Evolutionary conservation across 2,329 filamentous ascomycete genomes (phyloP), one percentile per base, ranked within the genome.

Genomic region (Botrytis paeoniae): DNA sequence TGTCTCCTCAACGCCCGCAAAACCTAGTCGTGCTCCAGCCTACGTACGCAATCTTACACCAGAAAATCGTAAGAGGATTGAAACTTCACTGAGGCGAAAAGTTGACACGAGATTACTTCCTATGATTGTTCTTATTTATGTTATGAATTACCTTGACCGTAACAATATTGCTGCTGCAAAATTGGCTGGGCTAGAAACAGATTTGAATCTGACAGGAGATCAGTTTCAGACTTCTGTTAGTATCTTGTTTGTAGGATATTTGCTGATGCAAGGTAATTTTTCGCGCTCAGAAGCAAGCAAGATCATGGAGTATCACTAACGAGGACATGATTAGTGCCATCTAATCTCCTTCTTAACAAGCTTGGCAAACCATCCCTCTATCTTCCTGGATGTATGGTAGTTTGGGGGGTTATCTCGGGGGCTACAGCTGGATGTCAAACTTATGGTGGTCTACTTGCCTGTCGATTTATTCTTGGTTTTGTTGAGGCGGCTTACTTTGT

Each of bases 61-160:
- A 1, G 87, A 89, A 75, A 82, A 89, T 75, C 84, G 87, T 54
- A 72, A 80, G 0, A 77, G 79, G 9, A 83, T 88, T 1, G 91
- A 93, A 79, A 84, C 82, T 73, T 85, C 84, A 69, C 81, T 93
- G 69, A 84, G 86, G 73, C 85, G 86, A 74, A 93, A 92, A 80
- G 88, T 93, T 71, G 91, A 93, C 79, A 76, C 87, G 14, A 83
- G 90, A 69, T 80, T 93, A 43, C 83, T 93, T 77, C 91, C 91
- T 0, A 89, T 90, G 82, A 84, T 92, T 60, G 87, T 92, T 70
- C 77, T 92, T 64, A 92, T 93, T 85, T 93, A 92, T 76, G 89
- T 92, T 76, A 83, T 92, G 83, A 92, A 92, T 77, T 92, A 91
- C 78, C 82, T 92, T 20, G 88, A 90, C 76, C 75, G 80, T 74